Evolutionary conservation across 2,329 filamentous ascomycete genomes (phyloP).

Genomic region (Aspergillaceae sp.): DNA sequence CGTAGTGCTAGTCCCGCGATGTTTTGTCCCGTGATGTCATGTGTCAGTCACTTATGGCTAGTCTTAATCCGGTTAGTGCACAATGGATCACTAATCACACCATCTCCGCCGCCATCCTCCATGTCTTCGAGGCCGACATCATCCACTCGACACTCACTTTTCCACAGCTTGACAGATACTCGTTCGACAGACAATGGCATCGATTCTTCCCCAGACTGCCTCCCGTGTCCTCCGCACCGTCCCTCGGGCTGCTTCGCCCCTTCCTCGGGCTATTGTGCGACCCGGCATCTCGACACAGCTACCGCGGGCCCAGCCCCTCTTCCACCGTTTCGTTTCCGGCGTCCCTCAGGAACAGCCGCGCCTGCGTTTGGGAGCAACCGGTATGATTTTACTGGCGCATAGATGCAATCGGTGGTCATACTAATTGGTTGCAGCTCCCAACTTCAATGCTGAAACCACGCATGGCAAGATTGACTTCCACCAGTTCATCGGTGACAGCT

Average conservation of each 20-base stretch:
- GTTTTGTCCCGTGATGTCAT: too few relatives aligned
- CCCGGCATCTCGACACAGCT: constrained; percentile 14
- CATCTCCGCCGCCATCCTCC: neutral
- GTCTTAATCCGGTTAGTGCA: too few relatives aligned
- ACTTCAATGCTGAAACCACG: constrained; percentile 61
- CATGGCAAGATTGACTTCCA: constrained; percentile 60
- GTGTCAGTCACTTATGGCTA: too few relatives aligned
- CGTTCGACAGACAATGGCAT: constrained; percentile 17
- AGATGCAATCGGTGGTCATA: neutral
- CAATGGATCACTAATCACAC: too few relatives aligned
- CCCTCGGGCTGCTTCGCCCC: constrained; percentile 12
- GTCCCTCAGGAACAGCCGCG: constrained; percentile 25
- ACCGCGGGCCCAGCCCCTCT: constrained; percentile 12
- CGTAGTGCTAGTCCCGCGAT: too few relatives aligned
- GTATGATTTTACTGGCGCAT: constrained; percentile 8
- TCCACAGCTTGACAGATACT: neutral
- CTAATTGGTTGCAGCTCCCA: constrained; percentile 41
- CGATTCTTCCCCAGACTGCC: constrained; percentile 17
- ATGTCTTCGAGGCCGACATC: too few relatives aligned
- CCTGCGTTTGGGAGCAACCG: constrained; percentile 28
- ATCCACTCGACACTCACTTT: too few relatives aligned
- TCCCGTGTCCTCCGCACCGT: constrained; percentile 19
- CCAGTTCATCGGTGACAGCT: constrained; percentile 59
- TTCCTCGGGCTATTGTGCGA: constrained; percentile 14
- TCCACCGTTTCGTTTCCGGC: constrained; percentile 21